Conservation (phyloP, 2,329 filamentous ascomycete species). For the Aureobasidium zeae region DNA sequence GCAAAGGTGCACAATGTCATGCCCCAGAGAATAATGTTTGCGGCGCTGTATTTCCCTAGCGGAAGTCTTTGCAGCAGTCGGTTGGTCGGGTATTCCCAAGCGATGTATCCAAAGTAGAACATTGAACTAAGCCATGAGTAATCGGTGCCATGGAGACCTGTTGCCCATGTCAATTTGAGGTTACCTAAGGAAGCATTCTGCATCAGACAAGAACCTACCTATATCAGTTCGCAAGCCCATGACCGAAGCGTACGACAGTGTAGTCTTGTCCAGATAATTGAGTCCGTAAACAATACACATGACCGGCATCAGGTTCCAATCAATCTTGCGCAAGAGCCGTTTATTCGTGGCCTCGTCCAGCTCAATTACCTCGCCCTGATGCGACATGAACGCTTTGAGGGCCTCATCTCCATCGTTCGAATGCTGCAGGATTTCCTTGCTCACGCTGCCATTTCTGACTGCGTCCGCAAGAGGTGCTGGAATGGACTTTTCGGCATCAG, state of each 20-base stretch:
- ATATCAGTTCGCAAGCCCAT: constrained; percentile 42
- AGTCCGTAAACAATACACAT: constrained; percentile 50
- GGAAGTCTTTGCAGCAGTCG: constrained; percentile 55
- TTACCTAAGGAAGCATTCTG: constrained; percentile 31
- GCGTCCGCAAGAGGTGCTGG: constrained; percentile 22
- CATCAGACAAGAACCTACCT: no score
- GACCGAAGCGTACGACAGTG: constrained; percentile 43
- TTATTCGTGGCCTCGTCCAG: constrained; percentile 50
- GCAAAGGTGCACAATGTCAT: constrained; percentile 53
- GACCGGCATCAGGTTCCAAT: constrained; percentile 50
- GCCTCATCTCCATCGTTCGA: constrained; percentile 52
- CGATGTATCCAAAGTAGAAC: constrained; percentile 47
- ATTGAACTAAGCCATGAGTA: constrained; percentile 39
- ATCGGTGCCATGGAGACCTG: constrained; percentile 35
- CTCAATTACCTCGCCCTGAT: constrained; percentile 42
- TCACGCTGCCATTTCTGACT: constrained; percentile 23
- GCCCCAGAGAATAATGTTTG: constrained; percentile 58
- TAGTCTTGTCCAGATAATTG: constrained; percentile 53
- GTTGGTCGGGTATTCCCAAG: constrained; percentile 58
- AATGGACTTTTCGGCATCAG: constrained; percentile 22
- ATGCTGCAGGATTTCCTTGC: constrained; percentile 39
- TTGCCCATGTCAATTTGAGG: background rate
- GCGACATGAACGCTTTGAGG: constrained; percentile 45
- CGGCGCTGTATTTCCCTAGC: constrained; percentile 56
- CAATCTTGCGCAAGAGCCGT: constrained; percentile 51